phyloP scores from a whole-genome alignment of 345 rosid genomes.

The Eutrema japonicum region DNA sequence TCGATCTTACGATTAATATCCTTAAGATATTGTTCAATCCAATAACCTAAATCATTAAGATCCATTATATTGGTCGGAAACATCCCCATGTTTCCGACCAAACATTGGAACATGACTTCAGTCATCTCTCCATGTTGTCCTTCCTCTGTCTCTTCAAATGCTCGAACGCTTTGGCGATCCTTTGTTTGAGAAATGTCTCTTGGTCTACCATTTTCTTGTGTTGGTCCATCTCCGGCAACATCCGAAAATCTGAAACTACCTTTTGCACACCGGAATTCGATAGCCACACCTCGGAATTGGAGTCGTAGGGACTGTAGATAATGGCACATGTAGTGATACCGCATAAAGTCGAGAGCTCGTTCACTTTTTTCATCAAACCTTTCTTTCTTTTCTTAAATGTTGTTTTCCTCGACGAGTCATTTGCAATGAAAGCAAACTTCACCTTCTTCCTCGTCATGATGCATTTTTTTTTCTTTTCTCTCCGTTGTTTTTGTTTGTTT shows the following conservation, averaged over 20 bases:
- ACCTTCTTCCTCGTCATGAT: conserved; percentile 35
- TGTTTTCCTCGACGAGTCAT: conserved; percentile 32
- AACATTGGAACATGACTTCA: conserved; percentile 43
- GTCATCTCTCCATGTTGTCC: conserved; percentile 45
- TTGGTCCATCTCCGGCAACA: conserved; percentile 37
- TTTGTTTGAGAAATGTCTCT: conserved; percentile 36
- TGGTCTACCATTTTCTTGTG: conserved; percentile 44
- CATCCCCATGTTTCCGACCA: conserved; percentile 23
- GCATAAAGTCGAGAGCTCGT: no score
- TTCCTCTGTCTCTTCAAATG: conserved; percentile 29
- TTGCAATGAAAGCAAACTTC: conserved; percentile 40
- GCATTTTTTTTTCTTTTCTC: neutral
- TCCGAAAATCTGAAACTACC: neutral
- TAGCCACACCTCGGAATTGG: no score
- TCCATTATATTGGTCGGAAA: conserved; percentile 36
- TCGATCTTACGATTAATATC: conserved; percentile 28
- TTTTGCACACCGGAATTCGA: neutral
- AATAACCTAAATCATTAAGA: conserved; percentile 41
- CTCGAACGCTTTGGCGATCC: conserved; percentile 32
- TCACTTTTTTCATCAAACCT: conserved; percentile 9
- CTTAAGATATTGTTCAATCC: conserved; percentile 37
- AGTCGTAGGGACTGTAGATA: no score
- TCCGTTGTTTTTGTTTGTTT: neutral
- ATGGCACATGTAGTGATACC: no score
- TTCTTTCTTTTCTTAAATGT: conserved; percentile 43